These are phyloP conservation scores for Corylus heterophylla DNA, from an alignment of 306 rosid species.

Conservation along the genomic window DNA sequence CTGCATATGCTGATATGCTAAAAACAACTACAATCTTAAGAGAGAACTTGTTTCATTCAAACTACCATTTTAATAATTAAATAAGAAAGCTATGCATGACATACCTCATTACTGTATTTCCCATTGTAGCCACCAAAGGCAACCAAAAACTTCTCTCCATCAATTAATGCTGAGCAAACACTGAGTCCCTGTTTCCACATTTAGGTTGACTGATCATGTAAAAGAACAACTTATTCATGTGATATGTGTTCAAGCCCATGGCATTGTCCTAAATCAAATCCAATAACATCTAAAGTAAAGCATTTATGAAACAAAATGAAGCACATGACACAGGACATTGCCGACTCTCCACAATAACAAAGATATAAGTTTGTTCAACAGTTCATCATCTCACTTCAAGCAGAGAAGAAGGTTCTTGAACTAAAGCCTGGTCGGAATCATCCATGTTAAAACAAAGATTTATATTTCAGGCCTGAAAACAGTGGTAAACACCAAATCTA, in stretches of 20 bases:
- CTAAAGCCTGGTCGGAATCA: not conserved
- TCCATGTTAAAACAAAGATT: not conserved
- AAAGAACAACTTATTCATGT: conserved; percentile 22
- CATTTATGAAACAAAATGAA: not conserved
- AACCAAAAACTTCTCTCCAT: conserved; percentile 72
- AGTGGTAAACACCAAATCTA: not conserved
- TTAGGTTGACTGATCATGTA: conserved; percentile 13
- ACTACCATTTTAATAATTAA: not conserved
- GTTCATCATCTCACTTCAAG: not conserved
- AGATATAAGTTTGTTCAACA: not conserved
- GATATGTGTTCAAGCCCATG: conserved; percentile 8
- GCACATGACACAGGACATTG: not conserved
- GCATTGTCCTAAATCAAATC: conserved; percentile 22
- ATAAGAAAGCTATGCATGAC: conserved; percentile 4
- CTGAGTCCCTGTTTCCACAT: conserved; percentile 74
- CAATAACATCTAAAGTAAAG: conserved; percentile 4
- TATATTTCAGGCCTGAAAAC: not conserved
- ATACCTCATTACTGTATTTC: conserved; percentile 92
- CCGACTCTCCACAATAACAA: not conserved
- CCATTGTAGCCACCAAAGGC: conserved; percentile 99
- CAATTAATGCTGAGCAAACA: conserved; percentile 67
- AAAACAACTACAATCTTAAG: not conserved
- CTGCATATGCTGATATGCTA: not conserved
- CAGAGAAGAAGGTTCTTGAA: not conserved
- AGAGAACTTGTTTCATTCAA: not conserved